Evolutionary conservation across 164 flowering plant species (phyloP).

Genomic region (Kalanchoe fedtschenkoi): DNA sequence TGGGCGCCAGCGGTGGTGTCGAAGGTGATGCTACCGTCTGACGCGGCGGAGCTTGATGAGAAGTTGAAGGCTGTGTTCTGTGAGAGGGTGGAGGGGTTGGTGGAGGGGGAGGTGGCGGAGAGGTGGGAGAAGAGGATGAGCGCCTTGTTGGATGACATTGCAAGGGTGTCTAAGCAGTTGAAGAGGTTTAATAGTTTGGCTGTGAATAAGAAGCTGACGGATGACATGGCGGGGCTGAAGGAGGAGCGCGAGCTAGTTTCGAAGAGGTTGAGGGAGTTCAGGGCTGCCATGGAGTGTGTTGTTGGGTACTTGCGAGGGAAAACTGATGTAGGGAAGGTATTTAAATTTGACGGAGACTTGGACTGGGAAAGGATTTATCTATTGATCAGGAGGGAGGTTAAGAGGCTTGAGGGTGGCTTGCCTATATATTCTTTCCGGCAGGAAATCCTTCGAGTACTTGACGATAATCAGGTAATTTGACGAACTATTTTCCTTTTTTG

Average conservation of each 20-base stretch:
- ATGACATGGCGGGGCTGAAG: conserved; percentile 22
- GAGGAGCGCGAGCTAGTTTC: conserved; percentile 30
- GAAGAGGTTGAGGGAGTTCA: conserved; percentile 50
- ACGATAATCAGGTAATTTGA: conserved; percentile 38
- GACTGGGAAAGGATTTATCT: conserved; percentile 44
- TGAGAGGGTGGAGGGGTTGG: conserved; percentile 8
- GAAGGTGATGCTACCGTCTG: conserved; percentile 24
- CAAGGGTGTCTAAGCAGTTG: conserved; percentile 5
- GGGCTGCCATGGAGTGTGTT: conserved; percentile 40
- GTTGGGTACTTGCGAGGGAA: conserved; percentile 20
- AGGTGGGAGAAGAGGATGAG: conserved; percentile 26
- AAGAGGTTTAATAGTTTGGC: background rate
- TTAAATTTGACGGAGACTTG: conserved; percentile 20
- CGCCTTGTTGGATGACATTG: conserved; percentile 20
- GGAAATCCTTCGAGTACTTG: conserved; percentile 29
- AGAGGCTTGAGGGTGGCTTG: conserved; percentile 56
- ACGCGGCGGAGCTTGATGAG: conserved; percentile 30
- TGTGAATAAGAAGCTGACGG: conserved; percentile 3
- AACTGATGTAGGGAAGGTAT: conserved; percentile 12
- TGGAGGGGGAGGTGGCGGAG: conserved; percentile 25
- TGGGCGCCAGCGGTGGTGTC: conserved; percentile 23
- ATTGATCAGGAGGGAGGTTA: conserved; percentile 47
- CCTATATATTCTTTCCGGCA: conserved; percentile 41
- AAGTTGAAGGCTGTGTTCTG: conserved; percentile 30
- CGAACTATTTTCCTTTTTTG: background rate